Percentiles rank a stretch among this genome's conserved stretches.
phyloP scores from a whole-genome alignment of 495 filamentous ascomycete species.

The Aspergillus conjunctus region DNA sequence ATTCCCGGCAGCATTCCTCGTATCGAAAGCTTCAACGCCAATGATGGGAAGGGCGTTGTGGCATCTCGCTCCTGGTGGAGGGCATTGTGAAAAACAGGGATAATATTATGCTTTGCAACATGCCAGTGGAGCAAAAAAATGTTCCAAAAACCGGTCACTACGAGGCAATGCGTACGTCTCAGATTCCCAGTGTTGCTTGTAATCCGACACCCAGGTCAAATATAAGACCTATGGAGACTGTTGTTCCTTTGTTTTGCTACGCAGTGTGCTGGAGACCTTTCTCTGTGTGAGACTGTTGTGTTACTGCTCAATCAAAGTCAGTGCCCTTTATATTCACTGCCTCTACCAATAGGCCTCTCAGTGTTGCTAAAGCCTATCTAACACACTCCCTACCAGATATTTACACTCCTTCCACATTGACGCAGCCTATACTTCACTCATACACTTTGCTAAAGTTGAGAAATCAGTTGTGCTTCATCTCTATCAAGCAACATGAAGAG shows the following conservation, averaged over 20 bases:
- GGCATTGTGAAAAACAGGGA: neutral
- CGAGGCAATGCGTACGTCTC: neutral
- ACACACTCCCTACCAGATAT: neutral
- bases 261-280: neutral
- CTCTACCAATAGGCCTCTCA: neutral
- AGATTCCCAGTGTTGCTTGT: neutral
- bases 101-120: neutral
- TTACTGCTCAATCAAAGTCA: neutral
- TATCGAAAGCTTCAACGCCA: constrained; percentile 4
- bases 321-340: constrained; percentile 4
- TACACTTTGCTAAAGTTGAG: neutral
- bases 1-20: constrained; percentile 20
- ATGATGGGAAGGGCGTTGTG: constrained; percentile 16
- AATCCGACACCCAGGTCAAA: neutral
- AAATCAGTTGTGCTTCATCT: neutral
- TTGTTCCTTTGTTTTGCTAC: neutral
- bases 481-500: constrained; percentile 43
- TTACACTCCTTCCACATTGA: neutral
- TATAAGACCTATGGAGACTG: neutral
- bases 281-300: neutral
- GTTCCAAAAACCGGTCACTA: neutral
- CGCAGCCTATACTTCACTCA: neutral
- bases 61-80: neutral
- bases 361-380: neutral
- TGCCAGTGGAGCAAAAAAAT: neutral